Evolutionary conservation across 768 basidiomycete genomes (phyloP).

Genomic region (Dioszegia hungarica): DNA sequence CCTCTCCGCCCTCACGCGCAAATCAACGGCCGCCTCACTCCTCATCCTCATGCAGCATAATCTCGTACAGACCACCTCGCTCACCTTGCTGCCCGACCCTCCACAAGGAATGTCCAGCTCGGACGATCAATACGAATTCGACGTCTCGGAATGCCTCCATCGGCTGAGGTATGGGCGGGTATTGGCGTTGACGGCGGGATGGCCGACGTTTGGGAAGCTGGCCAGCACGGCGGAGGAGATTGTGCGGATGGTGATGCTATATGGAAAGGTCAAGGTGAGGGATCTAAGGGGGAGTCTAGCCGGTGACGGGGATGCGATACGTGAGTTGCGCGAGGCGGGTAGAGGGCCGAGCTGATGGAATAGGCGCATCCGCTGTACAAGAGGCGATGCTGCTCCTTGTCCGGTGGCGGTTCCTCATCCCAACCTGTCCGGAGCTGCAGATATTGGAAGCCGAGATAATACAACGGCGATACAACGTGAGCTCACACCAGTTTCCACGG

Average conservation of each 20-base stretch:
- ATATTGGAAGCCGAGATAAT: conserved; percentile 10
- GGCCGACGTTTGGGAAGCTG: conserved; percentile 3
- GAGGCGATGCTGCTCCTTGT: conserved; percentile 20
- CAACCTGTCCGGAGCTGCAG: conserved; percentile 20
- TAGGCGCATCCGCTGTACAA: conserved; percentile 13
- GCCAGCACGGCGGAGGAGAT: conserved; percentile 64
- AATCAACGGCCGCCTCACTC: conserved; percentile 64
- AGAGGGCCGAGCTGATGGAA: neutral
- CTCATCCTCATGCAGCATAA: conserved; percentile 86
- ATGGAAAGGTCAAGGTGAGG: conserved; percentile 75
- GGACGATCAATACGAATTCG: conserved; percentile 62
- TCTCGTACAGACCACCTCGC: conserved; percentile 60
- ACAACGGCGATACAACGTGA: conserved; percentile 3
- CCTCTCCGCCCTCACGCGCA: conserved; percentile 63
- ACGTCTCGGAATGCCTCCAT: conserved; percentile 73
- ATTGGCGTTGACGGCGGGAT: conserved; percentile 65
- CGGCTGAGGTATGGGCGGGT: conserved; percentile 78
- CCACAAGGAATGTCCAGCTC: conserved; percentile 52
- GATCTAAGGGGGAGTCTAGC: conserved; percentile 59
- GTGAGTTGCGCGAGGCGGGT: conserved; percentile 49
- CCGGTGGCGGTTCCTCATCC: conserved; percentile 19
- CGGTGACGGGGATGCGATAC: conserved; percentile 55
- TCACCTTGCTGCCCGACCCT: conserved; percentile 51
- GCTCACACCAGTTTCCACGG: too few species aligned
- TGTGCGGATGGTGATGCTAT: conserved; percentile 68